Percentiles rank a stretch among this genome's conserved stretches.
These are phyloP conservation scores for Calophaca sinica DNA, from an alignment of 306 rosid species.

Conservation along the genomic window DNA sequence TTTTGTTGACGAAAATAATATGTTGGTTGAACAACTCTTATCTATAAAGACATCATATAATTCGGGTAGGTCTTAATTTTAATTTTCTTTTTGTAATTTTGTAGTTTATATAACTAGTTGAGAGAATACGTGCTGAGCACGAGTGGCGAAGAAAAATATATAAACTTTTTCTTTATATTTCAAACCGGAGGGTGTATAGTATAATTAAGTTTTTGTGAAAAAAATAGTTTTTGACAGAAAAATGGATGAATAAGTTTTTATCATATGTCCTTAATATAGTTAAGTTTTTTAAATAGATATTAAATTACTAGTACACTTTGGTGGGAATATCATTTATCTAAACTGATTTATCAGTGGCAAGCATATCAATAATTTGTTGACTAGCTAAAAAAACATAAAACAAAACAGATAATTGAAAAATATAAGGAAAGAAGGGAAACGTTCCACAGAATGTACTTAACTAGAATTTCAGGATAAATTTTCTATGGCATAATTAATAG, in stretches of 20 bases:
- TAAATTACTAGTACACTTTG: neutral
- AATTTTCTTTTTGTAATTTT: no score
- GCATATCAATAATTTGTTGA: neutral
- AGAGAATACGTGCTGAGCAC: no score
- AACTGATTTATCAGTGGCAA: neutral
- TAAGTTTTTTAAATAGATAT: no score
- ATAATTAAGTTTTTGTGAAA: no score
- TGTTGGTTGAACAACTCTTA: slow-evolving; percentile 39
- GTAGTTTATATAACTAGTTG: no score
- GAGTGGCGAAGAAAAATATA: no score
- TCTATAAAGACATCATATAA: neutral
- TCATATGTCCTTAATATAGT: no score
- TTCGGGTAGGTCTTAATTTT: neutral
- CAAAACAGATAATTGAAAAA: neutral
- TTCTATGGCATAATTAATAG: neutral
- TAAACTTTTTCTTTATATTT: no score
- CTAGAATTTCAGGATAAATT: neutral
- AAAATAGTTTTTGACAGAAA: no score
- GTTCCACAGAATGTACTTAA: neutral
- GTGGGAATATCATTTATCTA: neutral
- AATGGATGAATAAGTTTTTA: no score
- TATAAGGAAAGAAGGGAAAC: neutral
- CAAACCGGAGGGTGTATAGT: no score
- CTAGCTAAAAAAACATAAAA: neutral
- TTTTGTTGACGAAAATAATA: neutral